phyloP scores from a whole-genome alignment of 805 yeast genomes.

The Candida oleophila region DNA sequence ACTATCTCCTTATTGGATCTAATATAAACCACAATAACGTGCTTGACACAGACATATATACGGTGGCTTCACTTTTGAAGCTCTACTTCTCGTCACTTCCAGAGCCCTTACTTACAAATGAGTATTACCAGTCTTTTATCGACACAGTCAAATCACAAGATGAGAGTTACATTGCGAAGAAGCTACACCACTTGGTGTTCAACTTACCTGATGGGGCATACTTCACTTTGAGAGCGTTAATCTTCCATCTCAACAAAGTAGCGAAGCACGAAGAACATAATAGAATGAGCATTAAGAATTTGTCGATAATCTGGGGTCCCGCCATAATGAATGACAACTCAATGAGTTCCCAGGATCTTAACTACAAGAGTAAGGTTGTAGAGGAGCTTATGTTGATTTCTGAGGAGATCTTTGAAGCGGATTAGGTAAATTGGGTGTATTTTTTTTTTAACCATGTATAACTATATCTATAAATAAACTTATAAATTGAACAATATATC shows the following conservation, averaged over 20 bases:
- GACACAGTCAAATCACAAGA: slow-evolving; percentile 59
- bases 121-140: slow-evolving; percentile 59
- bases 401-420: slow-evolving; percentile 63
- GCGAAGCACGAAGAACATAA: slow-evolving; percentile 60
- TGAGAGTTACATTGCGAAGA: slow-evolving; percentile 54
- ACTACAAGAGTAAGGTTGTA: slow-evolving; percentile 71
- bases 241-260: slow-evolving; percentile 82
- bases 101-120: slow-evolving; percentile 75
- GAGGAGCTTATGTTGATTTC: slow-evolving; percentile 85
- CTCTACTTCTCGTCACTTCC: slow-evolving; percentile 82
- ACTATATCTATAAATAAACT: too few species aligned
- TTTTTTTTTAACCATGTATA: too few species aligned
- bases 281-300: slow-evolving; percentile 77
- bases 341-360: slow-evolving; percentile 68
- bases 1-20: slow-evolving; percentile 45
- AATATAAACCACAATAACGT: slow-evolving; percentile 42
- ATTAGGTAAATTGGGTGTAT: slow-evolving; percentile 21
- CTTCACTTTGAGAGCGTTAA: slow-evolving; percentile 80
- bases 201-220: slow-evolving; percentile 93
- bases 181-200: slow-evolving; percentile 84
- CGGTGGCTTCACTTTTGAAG: slow-evolving; percentile 86
- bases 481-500: too few species aligned
- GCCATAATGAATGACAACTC: slow-evolving; percentile 69
- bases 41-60: slow-evolving; percentile 77
- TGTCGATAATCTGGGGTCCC: slow-evolving; percentile 96